Conservation (phyloP, 31 red algal species). For the Porphyra umbilicalis region DNA sequence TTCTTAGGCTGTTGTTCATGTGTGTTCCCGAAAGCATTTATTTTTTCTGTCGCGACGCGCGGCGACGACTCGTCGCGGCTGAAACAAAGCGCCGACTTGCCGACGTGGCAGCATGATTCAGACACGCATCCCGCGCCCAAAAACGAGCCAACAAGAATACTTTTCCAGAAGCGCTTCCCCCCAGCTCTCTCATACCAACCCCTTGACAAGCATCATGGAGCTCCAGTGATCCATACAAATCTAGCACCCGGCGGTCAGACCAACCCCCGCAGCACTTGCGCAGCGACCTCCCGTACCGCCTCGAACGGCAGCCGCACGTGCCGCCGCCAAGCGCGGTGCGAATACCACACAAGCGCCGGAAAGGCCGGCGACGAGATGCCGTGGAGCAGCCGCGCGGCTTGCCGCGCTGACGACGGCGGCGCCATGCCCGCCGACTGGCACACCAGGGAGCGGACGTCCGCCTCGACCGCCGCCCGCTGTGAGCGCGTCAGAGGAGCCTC, state of each 20-base stretch:
- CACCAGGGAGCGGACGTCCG: background rate
- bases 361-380: conserved; percentile 30
- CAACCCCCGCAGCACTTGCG: background rate
- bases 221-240: too few relatives aligned
- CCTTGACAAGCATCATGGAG: too few relatives aligned
- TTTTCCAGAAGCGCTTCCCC: too few relatives aligned
- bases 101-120: too few relatives aligned
- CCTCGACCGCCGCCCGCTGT: background rate
- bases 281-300: background rate
- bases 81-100: too few relatives aligned
- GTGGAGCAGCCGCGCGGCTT: conserved; percentile 30
- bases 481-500: background rate
- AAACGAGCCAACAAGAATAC: too few relatives aligned
- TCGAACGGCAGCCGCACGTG: background rate
- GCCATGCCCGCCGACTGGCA: background rate
- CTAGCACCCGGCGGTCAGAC: background rate
- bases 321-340: background rate
- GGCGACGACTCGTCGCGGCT: too few relatives aligned
- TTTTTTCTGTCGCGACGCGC: background rate
- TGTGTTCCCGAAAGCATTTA: background rate
- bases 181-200: too few relatives aligned
- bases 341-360: conserved; percentile 17
- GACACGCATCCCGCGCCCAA: too few relatives aligned
- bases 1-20: background rate
- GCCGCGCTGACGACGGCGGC: background rate